phyloP scores from a whole-genome alignment of 306 rosid species.

The Acmispon strigosus region DNA sequence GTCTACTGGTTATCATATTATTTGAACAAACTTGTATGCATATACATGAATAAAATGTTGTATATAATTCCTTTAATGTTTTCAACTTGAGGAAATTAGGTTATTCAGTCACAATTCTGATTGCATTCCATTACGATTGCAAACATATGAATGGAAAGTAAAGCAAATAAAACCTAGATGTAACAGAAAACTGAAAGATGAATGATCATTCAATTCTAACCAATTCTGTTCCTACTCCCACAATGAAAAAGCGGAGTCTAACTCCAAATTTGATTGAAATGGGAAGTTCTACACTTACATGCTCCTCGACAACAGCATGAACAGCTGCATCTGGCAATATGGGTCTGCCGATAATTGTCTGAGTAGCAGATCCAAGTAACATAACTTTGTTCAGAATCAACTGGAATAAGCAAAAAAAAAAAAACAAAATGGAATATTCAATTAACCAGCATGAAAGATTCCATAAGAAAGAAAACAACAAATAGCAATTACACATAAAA shows the following conservation, averaged over 20 bases:
- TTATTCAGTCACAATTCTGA: background rate
- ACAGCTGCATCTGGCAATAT: conserved; percentile 65
- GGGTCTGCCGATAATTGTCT: conserved; percentile 89
- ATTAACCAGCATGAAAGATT: background rate
- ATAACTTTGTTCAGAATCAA: conserved; percentile 71
- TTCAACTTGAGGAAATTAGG: background rate
- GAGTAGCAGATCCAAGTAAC: conserved; percentile 69
- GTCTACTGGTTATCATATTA: background rate
- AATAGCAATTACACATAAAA: background rate
- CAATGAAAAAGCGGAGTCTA: background rate
- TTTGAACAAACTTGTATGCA: background rate
- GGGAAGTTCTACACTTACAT: conserved; percentile 49
- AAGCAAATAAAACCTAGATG: background rate
- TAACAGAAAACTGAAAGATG: background rate
- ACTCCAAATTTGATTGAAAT: conserved; percentile 11
- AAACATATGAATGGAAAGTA: background rate
- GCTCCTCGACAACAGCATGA: conserved; percentile 95
- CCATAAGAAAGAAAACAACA: conserved; percentile 4
- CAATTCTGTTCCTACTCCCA: conserved; percentile 4
- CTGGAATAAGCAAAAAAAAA: conserved; percentile 42
- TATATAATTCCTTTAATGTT: background rate
- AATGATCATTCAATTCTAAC: conserved; percentile 11
- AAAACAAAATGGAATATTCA: background rate
- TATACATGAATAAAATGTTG: background rate
- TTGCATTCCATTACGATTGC: background rate